Conservation (phyloP, 108 stramenopile species). For the Skeletonema potamos region DNA sequence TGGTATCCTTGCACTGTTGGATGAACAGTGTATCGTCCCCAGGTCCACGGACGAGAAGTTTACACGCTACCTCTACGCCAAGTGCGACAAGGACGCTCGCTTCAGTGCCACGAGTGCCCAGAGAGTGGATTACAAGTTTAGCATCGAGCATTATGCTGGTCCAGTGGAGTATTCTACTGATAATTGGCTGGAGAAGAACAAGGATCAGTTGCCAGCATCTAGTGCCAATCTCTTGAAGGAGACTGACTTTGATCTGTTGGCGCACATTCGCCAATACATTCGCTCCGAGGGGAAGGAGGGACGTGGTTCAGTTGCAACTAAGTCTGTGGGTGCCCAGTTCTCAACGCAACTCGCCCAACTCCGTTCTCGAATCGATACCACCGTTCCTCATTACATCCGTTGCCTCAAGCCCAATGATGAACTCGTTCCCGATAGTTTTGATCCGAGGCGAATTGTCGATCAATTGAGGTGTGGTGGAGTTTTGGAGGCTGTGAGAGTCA, state of each 20-base stretch:
- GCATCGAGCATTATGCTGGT: constrained; percentile 91
- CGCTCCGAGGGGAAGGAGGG: constrained; percentile 74
- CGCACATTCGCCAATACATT: constrained; percentile 59
- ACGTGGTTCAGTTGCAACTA: constrained; percentile 77
- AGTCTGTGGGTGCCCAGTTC: constrained; percentile 83
- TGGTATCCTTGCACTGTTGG: constrained; percentile 89
- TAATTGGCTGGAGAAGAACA: constrained; percentile 88
- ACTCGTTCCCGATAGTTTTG: constrained; percentile 74
- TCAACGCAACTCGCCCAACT: constrained; percentile 80
- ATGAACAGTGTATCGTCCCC: constrained; percentile 94
- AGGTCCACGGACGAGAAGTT: constrained; percentile 90
- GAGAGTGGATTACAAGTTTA: constrained; percentile 77
- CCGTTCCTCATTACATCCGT: constrained; percentile 89
- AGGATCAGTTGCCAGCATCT: constrained; percentile 82
- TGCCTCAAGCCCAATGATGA: constrained; percentile 94
- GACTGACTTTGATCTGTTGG: constrained; percentile 64
- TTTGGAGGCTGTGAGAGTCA: constrained; percentile 96
- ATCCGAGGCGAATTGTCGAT: constrained; percentile 87
- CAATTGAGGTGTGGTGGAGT: constrained; percentile 95
- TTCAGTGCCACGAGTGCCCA: constrained; percentile 74
- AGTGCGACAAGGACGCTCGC: constrained; percentile 68
- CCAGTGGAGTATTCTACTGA: constrained; percentile 86
- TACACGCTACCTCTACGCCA: constrained; percentile 85
- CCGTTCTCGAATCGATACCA: constrained; percentile 80
- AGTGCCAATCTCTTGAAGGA: constrained; percentile 66